Base-by-base conservation (phyloP, 805 yeast species). In the Schizosaccharomyces cryophilus region DNA sequence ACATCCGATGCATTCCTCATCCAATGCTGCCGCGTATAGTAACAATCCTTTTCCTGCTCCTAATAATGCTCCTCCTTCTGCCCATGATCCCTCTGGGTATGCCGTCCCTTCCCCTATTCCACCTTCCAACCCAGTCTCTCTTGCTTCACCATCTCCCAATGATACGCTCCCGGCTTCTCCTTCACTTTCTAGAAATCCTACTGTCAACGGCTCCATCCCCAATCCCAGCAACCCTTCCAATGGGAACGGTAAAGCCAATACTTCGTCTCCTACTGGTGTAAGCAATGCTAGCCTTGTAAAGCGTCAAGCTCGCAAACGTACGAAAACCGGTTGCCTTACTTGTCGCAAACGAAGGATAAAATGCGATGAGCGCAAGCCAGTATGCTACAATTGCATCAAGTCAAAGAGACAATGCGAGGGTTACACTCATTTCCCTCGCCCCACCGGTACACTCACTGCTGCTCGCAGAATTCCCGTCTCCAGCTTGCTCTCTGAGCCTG, bases 281-380 rank as follows among this genome's bases (percentile, higher is more conserved):
- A 2, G 13, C 26, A 45, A 45, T n/a, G 17, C 24, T 17, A 24
- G 51, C 26, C 26, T 45, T 7, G 51, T 45, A 13, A 35, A 40
- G 5, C 60, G 60, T n/a, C 47, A 56, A 30, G 47, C 60, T 56
- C 42, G 60, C 63, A 61, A 64, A 29, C 62, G 66, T 51, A 66
- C 68, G 17, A 66, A 67, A 45, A 66, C 68, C 35, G 84, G 84
- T 17, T 80, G 84, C 66, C 69, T 78, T 60, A 80, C 82, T 11
- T 82, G 86, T 66, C 77, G 85, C 61, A 79, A 80, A 63, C 74
- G 85, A 55, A 82, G 82, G 68, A 79, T 81, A 73, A 82, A 81
- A 66, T 82, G 86, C 69, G 85, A 82, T 66, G 84, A 80, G 67
- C 77, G 74, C 51, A 76, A 76, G 61, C 86, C 86, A 1, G 77